Evolutionary conservation across 2,329 filamentous ascomycete species (phyloP).

Genomic region (Neopestalotiopsis rosae): DNA sequence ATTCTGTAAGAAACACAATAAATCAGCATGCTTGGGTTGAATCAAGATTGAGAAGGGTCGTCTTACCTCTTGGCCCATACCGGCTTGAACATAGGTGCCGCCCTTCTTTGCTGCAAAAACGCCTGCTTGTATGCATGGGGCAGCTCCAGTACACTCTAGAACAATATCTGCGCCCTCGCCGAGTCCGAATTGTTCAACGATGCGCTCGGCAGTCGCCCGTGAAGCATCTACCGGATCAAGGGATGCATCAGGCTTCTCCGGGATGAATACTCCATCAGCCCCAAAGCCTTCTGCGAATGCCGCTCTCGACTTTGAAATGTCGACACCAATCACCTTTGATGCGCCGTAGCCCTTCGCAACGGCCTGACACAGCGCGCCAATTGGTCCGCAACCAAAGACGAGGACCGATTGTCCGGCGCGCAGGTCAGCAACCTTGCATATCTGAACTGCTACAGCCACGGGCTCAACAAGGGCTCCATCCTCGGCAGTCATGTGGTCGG

Average conservation of each 20-base stretch:
- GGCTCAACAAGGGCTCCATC: conserved; percentile 60
- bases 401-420: conserved; percentile 47
- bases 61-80: conserved; percentile 51
- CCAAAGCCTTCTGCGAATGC: conserved; percentile 50
- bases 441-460: conserved; percentile 55
- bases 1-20: conserved; percentile 34
- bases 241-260: conserved; percentile 33
- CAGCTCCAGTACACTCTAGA: conserved; percentile 52
- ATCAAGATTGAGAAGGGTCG: neutral
- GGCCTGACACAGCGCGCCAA: conserved; percentile 51
- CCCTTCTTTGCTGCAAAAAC: conserved; percentile 50
- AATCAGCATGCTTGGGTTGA: neutral
- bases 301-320: conserved; percentile 47
- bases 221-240: conserved; percentile 42
- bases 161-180: conserved; percentile 54
- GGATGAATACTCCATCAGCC: conserved; percentile 49
- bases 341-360: conserved; percentile 52
- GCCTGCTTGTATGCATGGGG: conserved; percentile 53
- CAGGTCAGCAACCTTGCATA: conserved; percentile 46
- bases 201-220: conserved; percentile 42
- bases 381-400: conserved; percentile 55
- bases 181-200: conserved; percentile 44
- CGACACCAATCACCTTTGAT: conserved; percentile 50
- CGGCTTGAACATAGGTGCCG: conserved; percentile 56
- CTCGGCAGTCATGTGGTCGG: conserved; percentile 50